Evolutionary conservation across 257 asterid species (phyloP).

Genomic region (Echium plantagineum): DNA sequence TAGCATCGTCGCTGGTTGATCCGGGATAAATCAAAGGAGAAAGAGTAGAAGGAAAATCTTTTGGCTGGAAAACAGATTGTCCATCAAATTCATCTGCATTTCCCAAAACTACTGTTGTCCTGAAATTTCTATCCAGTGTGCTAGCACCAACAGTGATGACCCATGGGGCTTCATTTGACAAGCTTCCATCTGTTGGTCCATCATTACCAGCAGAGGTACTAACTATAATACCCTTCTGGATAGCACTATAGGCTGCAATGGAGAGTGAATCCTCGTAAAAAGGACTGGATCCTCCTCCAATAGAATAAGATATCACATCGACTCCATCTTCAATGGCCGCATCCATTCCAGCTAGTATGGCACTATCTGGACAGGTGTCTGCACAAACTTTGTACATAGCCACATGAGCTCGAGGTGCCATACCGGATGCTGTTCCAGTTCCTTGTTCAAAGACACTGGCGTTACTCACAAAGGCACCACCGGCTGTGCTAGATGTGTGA

Average conservation of each 20-base stretch:
- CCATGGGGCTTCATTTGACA: slow-evolving; percentile 16
- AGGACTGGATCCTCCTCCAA: slow-evolving; percentile 9
- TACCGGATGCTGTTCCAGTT: slow-evolving; percentile 7
- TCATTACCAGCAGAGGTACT: slow-evolving; percentile 12
- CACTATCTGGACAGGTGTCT: slow-evolving; percentile 2
- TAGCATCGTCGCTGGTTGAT: too few species aligned
- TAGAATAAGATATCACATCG: slow-evolving; percentile 11
- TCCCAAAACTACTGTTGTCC: slow-evolving; percentile 8
- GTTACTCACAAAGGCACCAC: slow-evolving; percentile 1
- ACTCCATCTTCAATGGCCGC: slow-evolving; percentile 15
- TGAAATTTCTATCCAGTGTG: slow-evolving; percentile 11
- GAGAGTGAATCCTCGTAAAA: slow-evolving; percentile 8
- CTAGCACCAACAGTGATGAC: slow-evolving; percentile 15
- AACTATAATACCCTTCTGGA: slow-evolving; percentile 11
- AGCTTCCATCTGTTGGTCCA: background rate
- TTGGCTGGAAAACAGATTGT: slow-evolving; percentile 7
- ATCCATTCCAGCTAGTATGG: slow-evolving; percentile 12
- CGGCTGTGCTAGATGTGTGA: slow-evolving; percentile 11
- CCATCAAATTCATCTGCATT: slow-evolving; percentile 4
- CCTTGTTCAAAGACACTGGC: slow-evolving; percentile 7
- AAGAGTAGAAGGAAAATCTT: slow-evolving; percentile 9
- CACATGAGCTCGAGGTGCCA: slow-evolving; percentile 13
- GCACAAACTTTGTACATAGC: slow-evolving; percentile 9
- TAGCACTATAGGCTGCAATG: slow-evolving; percentile 11
- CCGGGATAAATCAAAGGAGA: slow-evolving; percentile 9